phyloP scores from a whole-genome alignment of 1,284 basidiomycete genomes.

The Papiliotrema flavescens region DNA sequence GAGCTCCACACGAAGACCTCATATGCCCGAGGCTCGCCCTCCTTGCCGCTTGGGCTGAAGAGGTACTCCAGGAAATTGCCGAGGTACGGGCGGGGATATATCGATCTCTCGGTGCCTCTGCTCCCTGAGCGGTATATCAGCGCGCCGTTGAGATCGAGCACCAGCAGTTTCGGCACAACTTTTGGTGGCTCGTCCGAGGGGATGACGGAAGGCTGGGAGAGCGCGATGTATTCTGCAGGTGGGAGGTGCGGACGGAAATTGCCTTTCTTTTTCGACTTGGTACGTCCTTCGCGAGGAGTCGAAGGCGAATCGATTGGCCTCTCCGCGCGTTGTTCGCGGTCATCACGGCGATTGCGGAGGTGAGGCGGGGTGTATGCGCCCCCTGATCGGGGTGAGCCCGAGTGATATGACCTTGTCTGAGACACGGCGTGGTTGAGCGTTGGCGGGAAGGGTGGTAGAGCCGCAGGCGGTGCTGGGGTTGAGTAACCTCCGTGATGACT shows the following conservation, averaged over 20 bases:
- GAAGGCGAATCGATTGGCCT: no score
- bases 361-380: no score
- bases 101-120: conserved; percentile 8
- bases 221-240: conserved; percentile 14
- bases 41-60: conserved; percentile 20
- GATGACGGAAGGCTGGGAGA: conserved; percentile 1
- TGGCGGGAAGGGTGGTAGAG: no score
- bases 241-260: conserved; percentile 6
- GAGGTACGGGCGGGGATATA: conserved; percentile 44
- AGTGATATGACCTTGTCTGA: no score
- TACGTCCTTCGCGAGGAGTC: no score
- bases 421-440: no score
- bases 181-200: neutral
- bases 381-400: no score
- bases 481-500: no score
- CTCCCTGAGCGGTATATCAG: conserved; percentile 35
- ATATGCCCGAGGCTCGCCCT: conserved; percentile 22
- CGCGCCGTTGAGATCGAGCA: conserved; percentile 48
- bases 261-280: neutral
- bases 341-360: no score
- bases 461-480: no score
- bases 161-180: conserved; percentile 34
- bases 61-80: conserved; percentile 42
- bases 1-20: conserved; percentile 47
- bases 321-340: no score